Evolutionary conservation across 768 basidiomycete species (phyloP), one percentile per base, ranked within the genome.

Genomic region (Gloeopeniophorella convolvens): DNA sequence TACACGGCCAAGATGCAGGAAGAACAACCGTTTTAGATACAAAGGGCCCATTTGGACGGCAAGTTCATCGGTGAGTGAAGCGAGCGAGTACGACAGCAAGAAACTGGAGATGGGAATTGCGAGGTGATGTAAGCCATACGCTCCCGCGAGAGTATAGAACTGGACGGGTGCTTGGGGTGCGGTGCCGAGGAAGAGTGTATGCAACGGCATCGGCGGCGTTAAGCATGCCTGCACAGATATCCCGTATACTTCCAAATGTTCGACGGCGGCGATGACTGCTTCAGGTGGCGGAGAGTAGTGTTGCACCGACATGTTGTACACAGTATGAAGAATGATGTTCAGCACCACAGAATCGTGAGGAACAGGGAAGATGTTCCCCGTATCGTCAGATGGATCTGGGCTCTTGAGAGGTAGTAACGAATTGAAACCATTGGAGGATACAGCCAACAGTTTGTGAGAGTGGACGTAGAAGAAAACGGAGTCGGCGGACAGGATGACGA

Each of bases 401-500:
- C 71, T 63, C 24, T 69, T 55, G 1, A 72, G 59, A 4, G 82
- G 75, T 16, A 92, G 66, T 34, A 80, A 72, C 4, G 72, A 68
- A 39, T 75, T 73, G 66, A 90, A 89, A 11, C 65, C 67, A 55
- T 89, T 91, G 27, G 69, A 66, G 11, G 89, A 91, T 10, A 71
- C 73, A 3, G 66, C 60, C 28, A 84, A 71, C 35, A 91, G 68
- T 44, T 78, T 59, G 35, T 78, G 69, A 0, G 72, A 69, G 63
- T 90, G 86, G 5, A 83, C 82, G 60, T 90, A 90, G 73, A 92
- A 92, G 66, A 89, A 88, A 33, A 92, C 86, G 15, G 77, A 75
- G 60, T 92, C 89, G 24, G 79, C 73, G 2, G 86, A 82, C 47
- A 89, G 68, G 42, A 89, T 67, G 57, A 84, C 72, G 36, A 80